Conservation (phyloP, 2,329 filamentous ascomycete species). For the Claviceps africana region DNA sequence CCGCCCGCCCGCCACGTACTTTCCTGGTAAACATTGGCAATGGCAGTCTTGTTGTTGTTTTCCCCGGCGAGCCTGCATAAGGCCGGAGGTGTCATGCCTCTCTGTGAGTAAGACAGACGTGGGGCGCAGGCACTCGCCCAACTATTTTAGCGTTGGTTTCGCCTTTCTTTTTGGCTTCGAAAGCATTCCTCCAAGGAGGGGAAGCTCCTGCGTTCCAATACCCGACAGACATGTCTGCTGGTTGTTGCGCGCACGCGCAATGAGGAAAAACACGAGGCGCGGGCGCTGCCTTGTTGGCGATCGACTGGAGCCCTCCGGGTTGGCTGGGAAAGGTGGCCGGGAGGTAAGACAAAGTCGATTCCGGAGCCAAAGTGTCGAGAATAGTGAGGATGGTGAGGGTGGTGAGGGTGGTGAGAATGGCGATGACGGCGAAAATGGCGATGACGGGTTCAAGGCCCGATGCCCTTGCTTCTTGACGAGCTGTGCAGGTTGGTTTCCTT, state of each 20-base stretch:
- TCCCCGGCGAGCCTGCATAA: background rate
- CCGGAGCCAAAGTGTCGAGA: background rate
- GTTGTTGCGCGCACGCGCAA: background rate
- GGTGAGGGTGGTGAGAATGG: background rate
- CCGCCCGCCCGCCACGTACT: background rate
- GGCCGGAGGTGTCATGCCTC: background rate
- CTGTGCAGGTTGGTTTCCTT: background rate
- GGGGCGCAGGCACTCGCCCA: slow-evolving; percentile 6
- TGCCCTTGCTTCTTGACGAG: background rate
- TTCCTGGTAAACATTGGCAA: background rate
- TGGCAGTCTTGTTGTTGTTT: background rate
- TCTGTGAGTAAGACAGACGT: slow-evolving; percentile 5
- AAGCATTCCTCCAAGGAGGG: slow-evolving; percentile 7
- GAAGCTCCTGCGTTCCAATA: slow-evolving; percentile 1
- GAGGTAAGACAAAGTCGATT: background rate
- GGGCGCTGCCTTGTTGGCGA: background rate
- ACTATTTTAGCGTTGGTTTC: slow-evolving; percentile 1
- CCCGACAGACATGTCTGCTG: background rate
- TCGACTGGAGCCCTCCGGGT: background rate
- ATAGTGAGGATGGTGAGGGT: background rate
- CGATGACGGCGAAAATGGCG: background rate
- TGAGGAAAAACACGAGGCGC: background rate
- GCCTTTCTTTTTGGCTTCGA: slow-evolving; percentile 1
- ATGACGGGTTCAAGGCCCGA: background rate
- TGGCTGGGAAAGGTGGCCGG: slow-evolving; percentile 1